A percentile compares a stretch with the other conserved stretches of the same genome.
These are phyloP conservation scores for Albifimbria verrucaria DNA, from an alignment of 2,329 filamentous ascomycete species.

Conservation along the genomic window DNA sequence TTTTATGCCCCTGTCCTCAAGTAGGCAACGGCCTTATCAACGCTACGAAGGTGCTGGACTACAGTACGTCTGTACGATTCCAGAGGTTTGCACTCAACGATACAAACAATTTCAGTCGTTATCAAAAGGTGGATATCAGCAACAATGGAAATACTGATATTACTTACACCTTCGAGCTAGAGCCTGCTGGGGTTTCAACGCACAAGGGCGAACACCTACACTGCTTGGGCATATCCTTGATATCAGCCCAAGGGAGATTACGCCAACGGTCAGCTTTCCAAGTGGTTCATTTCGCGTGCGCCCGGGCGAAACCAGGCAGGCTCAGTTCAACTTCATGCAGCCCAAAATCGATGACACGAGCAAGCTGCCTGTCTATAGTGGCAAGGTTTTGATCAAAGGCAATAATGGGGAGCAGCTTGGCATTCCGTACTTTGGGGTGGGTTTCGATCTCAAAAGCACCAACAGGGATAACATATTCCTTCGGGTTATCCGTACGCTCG, in stretches of 20 bases:
- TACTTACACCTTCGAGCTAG: slow-evolving; percentile 25
- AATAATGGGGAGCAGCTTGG: slow-evolving; percentile 26
- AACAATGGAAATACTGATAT: slow-evolving; percentile 30
- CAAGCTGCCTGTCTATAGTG: slow-evolving; percentile 29
- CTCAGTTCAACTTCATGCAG: slow-evolving; percentile 8
- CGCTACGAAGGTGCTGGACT: slow-evolving; percentile 36
- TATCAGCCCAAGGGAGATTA: background rate
- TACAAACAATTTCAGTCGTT: slow-evolving; percentile 32
- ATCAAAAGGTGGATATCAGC: slow-evolving; percentile 23
- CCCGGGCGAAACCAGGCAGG: slow-evolving; percentile 17
- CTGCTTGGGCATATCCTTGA: background rate
- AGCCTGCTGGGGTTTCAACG: slow-evolving; percentile 34
- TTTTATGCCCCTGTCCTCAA: slow-evolving; percentile 30
- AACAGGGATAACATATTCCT: background rate
- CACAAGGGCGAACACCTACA: slow-evolving; percentile 13
- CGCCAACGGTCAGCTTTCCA: background rate
- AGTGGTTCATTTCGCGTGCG: slow-evolving; percentile 12
- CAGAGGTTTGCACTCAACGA: slow-evolving; percentile 42
- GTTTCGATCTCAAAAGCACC: background rate
- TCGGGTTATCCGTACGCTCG: background rate
- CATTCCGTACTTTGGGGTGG: slow-evolving; percentile 26
- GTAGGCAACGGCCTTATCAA: slow-evolving; percentile 39
- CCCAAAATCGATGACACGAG: slow-evolving; percentile 19
- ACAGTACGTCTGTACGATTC: slow-evolving; percentile 31
- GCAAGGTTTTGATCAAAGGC: slow-evolving; percentile 25